These are phyloP conservation scores for Acacia confusa DNA, from an alignment of 306 rosid genomes.

Conservation along the genomic window DNA sequence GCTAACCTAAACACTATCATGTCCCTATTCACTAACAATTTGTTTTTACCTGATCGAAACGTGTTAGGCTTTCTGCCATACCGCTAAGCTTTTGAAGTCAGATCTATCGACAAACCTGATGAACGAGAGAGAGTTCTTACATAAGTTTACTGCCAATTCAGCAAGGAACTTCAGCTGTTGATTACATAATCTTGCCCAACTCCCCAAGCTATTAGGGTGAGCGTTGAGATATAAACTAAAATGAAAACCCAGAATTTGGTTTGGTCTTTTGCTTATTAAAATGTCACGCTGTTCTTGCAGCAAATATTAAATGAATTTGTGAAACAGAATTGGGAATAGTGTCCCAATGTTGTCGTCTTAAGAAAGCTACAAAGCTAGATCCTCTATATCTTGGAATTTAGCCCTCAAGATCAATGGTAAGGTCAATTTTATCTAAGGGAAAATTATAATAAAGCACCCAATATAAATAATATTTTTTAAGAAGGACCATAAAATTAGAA, in stretches of 20 bases:
- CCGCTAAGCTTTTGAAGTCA: background rate
- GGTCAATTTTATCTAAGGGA: constrained; percentile 45
- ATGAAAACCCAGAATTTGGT: background rate
- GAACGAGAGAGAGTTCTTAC: constrained; percentile 44
- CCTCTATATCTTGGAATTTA: constrained; percentile 69
- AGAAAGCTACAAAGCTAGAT: constrained; percentile 18
- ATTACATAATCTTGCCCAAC: constrained; percentile 77
- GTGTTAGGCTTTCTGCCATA: constrained; percentile 36
- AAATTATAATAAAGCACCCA: too few relatives aligned
- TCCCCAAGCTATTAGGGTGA: constrained; percentile 57
- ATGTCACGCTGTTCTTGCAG: constrained; percentile 32
- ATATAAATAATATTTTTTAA: too few relatives aligned
- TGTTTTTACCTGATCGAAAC: background rate
- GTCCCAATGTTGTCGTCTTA: constrained; percentile 71
- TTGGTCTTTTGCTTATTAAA: background rate
- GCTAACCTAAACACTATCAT: too few relatives aligned
- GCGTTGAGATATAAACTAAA: background rate
- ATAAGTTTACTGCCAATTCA: constrained; percentile 31
- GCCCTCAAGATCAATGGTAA: constrained; percentile 78
- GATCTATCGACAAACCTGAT: background rate
- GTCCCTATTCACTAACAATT: background rate
- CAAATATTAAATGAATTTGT: constrained; percentile 61
- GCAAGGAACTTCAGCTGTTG: constrained; percentile 52
- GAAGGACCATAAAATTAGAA: too few relatives aligned
- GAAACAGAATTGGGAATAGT: constrained; percentile 87